Evolutionary conservation across 371 early-diverging fungal genomes (phyloP).

Genomic region (Mortierella sp.): DNA sequence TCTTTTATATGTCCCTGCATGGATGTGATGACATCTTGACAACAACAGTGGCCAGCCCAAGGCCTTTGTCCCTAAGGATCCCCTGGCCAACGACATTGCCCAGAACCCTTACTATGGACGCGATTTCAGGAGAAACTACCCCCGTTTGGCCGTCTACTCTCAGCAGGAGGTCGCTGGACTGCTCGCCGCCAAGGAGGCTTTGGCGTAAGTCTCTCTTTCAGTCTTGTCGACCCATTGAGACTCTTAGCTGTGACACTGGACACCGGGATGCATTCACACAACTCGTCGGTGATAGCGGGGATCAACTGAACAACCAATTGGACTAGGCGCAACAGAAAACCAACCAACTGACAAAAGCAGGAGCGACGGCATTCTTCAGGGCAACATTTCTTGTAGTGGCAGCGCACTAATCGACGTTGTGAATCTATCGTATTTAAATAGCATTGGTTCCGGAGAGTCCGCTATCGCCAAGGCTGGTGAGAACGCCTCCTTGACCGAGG

Average conservation of each 20-base stretch:
- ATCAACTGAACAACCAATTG: not conserved
- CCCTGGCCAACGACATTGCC: constrained; percentile 73
- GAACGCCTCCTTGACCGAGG: constrained; percentile 55
- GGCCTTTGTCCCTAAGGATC: constrained; percentile 68
- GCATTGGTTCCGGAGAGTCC: constrained; percentile 56
- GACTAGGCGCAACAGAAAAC: not conserved
- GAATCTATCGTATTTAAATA: not conserved
- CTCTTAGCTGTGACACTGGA: not conserved
- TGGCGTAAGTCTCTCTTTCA: constrained; percentile 26
- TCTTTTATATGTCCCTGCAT: not conserved
- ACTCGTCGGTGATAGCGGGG: not conserved
- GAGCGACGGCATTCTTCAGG: too few species aligned
- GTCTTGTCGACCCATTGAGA: not conserved
- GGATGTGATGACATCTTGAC: not conserved
- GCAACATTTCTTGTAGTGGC: not conserved
- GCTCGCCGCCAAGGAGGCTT: constrained; percentile 64
- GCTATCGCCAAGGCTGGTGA: constrained; percentile 49
- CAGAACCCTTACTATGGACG: constrained; percentile 93
- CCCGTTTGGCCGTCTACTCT: constrained; percentile 87
- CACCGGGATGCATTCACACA: not conserved
- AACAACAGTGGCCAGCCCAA: constrained; percentile 65
- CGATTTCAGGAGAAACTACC: constrained; percentile 92
- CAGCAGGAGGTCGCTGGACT: constrained; percentile 82
- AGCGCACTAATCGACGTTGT: not conserved
- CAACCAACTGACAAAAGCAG: not conserved